Conservation (phyloP, 2,329 filamentous ascomycete genomes). For the Tolypocladium sp. region DNA sequence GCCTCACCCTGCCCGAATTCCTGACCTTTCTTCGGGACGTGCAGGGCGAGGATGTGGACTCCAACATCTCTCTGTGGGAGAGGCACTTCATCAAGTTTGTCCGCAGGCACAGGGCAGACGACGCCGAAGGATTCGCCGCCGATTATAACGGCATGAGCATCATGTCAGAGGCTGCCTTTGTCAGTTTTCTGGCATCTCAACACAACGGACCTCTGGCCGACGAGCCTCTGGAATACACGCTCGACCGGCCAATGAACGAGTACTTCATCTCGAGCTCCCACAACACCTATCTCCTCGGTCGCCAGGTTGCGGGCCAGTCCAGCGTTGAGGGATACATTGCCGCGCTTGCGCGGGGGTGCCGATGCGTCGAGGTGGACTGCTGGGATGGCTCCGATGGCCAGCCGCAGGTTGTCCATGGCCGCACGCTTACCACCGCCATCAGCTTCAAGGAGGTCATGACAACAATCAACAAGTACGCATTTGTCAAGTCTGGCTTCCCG, state of each 20-base stretch:
- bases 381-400: conserved; percentile 89
- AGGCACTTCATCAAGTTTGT: conserved; percentile 62
- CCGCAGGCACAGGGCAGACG: conserved; percentile 44
- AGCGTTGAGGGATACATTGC: conserved; percentile 94
- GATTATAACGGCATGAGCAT: conserved; percentile 35
- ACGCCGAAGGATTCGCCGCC: conserved; percentile 31
- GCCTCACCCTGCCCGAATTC: conserved; percentile 67
- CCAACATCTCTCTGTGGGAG: conserved; percentile 59
- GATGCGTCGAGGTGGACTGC: conserved; percentile 95
- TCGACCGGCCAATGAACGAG: conserved; percentile 84
- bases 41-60: conserved; percentile 69
- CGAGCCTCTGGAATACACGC: conserved; percentile 49
- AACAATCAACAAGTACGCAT: conserved; percentile 91
- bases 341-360: conserved; percentile 78
- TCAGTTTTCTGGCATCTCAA: conserved; percentile 65
- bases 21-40: conserved; percentile 61
- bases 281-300: conserved; percentile 91
- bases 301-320: conserved; percentile 81
- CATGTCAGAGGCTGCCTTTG: conserved; percentile 73
- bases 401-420: conserved; percentile 84
- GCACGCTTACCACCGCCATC: conserved; percentile 80
- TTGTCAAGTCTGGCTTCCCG: conserved; percentile 76
- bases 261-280: conserved; percentile 98
- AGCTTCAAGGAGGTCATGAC: conserved; percentile 87
- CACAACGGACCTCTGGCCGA: conserved; percentile 60